A percentile compares a stretch with the other conserved stretches of the same genome.
These are phyloP conservation scores for Exserohilum rostratum DNA, from an alignment of 2,329 filamentous ascomycete species.

Conservation along the genomic window DNA sequence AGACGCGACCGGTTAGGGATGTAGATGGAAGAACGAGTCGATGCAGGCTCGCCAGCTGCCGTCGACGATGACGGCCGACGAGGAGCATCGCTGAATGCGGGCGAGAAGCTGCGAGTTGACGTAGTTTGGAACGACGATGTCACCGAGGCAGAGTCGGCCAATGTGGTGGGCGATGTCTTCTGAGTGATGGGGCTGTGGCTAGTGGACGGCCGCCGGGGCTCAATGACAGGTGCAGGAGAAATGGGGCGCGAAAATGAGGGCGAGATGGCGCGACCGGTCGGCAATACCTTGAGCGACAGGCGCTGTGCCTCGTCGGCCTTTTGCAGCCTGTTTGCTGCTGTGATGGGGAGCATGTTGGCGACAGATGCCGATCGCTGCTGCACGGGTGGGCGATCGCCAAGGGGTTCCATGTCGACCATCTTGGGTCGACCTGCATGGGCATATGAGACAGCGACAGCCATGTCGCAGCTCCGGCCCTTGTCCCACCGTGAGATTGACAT, in stretches of 20 bases:
- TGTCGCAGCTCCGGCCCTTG: conserved; percentile 44
- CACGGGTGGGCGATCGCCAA: conserved; percentile 20
- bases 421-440: conserved; percentile 48
- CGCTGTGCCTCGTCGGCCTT: conserved; percentile 35
- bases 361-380: conserved; percentile 44
- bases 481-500: conserved; percentile 43
- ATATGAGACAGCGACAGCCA: conserved; percentile 47
- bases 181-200: conserved; percentile 35
- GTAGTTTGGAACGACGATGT: conserved; percentile 32
- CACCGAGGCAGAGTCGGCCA: conserved; percentile 29
- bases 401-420: conserved; percentile 44
- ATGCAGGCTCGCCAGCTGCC: conserved; percentile 17
- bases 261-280: conserved; percentile 14
- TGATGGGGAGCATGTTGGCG: conserved; percentile 36
- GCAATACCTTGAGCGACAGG: conserved; percentile 31
- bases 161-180: conserved; percentile 19
- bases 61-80: conserved; percentile 32
- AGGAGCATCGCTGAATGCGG: conserved; percentile 24
- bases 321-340: conserved; percentile 36
- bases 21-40: conserved; percentile 38
- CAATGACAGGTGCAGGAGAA: conserved; percentile 30
- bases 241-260: conserved; percentile 26
- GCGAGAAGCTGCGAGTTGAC: conserved; percentile 35
- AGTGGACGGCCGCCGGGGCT: conserved; percentile 37
- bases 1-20: conserved; percentile 24